Percentiles rank a stretch among this genome's conserved stretches.
These are phyloP conservation scores for Penicillium verhagenii DNA, from an alignment of 495 filamentous ascomycete genomes.

Conservation along the genomic window DNA sequence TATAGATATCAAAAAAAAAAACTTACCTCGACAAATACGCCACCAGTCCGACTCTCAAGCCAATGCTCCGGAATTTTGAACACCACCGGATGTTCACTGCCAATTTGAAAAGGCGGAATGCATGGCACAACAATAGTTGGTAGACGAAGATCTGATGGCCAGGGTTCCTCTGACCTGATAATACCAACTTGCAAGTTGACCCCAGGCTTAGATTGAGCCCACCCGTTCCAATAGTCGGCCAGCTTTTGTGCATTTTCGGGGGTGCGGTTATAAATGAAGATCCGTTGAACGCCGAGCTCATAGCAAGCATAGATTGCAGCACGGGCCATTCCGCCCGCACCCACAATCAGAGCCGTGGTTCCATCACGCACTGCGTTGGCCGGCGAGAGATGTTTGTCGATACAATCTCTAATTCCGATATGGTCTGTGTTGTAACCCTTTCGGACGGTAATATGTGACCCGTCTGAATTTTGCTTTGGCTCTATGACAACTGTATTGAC, in stretches of 20 bases:
- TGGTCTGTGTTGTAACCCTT: constrained; percentile 66
- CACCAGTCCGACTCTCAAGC: constrained; percentile 72
- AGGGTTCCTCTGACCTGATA: constrained; percentile 43
- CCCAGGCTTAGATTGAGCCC: constrained; percentile 17
- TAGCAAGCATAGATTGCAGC: constrained; percentile 63
- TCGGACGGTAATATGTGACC: constrained; percentile 32
- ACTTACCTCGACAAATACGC: constrained; percentile 64
- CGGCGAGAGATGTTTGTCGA: constrained; percentile 53
- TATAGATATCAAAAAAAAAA: background rate
- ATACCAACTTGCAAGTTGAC: constrained; percentile 48
- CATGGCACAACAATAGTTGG: constrained; percentile 69
- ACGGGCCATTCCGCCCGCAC: constrained; percentile 62
- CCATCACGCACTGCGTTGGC: constrained; percentile 42
- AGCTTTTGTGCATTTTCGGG: constrained; percentile 55
- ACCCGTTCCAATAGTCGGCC: constrained; percentile 39
- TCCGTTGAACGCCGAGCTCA: constrained; percentile 52
- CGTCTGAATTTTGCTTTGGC: constrained; percentile 23
- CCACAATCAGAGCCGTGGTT: constrained; percentile 54
- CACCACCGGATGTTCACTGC: constrained; percentile 47
- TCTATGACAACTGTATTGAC: constrained; percentile 64
- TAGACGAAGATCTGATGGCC: constrained; percentile 50
- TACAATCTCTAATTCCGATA: constrained; percentile 61
- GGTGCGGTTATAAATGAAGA: constrained; percentile 62
- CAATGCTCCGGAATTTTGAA: constrained; percentile 64
- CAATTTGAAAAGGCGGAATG: constrained; percentile 58